Evolutionary conservation across 306 rosid genomes (phyloP).

Genomic region (Dryas alaskensis): DNA sequence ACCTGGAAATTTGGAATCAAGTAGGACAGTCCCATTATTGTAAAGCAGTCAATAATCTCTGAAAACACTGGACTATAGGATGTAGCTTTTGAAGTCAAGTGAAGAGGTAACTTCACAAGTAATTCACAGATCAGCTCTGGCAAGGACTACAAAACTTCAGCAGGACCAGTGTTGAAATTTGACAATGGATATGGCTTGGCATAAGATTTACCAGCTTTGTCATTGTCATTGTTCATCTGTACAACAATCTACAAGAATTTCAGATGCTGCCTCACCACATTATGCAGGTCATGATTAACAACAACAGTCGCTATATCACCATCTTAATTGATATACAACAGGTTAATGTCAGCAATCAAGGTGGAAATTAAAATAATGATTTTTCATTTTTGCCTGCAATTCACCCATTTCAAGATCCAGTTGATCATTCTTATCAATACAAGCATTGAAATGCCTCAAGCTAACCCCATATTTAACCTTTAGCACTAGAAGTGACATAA

Average conservation of each 20-base stretch:
- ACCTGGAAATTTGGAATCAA: constrained; percentile 31
- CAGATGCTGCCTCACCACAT: constrained; percentile 82
- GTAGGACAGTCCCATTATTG: constrained; percentile 33
- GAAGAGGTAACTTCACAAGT: constrained; percentile 37
- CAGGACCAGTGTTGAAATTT: constrained; percentile 6
- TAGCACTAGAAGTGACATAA: constrained; percentile 8
- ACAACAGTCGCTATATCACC: constrained; percentile 78
- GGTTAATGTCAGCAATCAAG: constrained; percentile 42
- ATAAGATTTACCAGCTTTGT: constrained; percentile 31
- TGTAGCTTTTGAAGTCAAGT: constrained; percentile 41
- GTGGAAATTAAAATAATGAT: constrained; percentile 44
- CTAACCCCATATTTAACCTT: constrained; percentile 70
- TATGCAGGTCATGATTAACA: constrained; percentile 74
- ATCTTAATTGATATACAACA: constrained; percentile 84
- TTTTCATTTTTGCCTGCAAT: constrained; percentile 49
- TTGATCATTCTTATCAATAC: constrained; percentile 35
- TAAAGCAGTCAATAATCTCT: constrained; percentile 41
- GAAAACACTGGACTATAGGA: constrained; percentile 43
- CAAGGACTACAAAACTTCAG: constrained; percentile 45
- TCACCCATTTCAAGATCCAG: constrained; percentile 70
- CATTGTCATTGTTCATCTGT: constrained; percentile 26
- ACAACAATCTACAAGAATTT: constrained; percentile 71
- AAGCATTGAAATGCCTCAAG: constrained; percentile 77
- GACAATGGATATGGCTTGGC: constrained; percentile 23
- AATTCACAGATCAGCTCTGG: constrained; percentile 48